Conservation (phyloP, 2,329 filamentous ascomycete genomes). For the Paracamarosporium sp. region DNA sequence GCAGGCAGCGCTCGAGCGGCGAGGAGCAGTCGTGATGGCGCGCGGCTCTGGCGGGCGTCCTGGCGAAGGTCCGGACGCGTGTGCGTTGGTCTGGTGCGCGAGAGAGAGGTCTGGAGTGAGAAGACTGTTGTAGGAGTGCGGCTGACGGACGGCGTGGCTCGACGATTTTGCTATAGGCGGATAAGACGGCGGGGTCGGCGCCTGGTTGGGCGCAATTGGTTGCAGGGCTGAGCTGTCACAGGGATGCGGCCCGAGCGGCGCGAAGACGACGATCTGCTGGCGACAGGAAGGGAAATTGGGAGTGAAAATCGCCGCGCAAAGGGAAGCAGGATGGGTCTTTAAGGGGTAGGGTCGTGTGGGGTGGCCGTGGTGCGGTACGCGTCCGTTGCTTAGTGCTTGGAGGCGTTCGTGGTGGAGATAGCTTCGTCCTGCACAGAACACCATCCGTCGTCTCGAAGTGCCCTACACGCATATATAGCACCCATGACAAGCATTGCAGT, state of each 20-base stretch:
- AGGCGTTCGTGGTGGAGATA: constrained; percentile 1
- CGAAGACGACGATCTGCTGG: constrained; percentile 1
- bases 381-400: background rate
- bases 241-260: constrained; percentile 11
- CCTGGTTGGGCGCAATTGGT: constrained; percentile 8
- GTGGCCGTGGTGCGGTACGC: background rate
- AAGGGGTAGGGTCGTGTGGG: constrained; percentile 9
- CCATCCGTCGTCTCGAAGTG: background rate
- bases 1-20: background rate
- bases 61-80: background rate
- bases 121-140: constrained; percentile 19
- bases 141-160: constrained; percentile 24
- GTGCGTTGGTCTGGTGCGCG: background rate
- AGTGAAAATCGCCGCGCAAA: constrained; percentile 14
- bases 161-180: constrained; percentile 8
- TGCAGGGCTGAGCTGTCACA: constrained; percentile 22
- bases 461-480: background rate
- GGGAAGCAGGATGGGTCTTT: constrained; percentile 3
- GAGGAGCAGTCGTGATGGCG: background rate
- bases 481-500: background rate
- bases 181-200: constrained; percentile 21
- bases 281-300: constrained; percentile 14
- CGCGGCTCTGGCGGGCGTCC: background rate
- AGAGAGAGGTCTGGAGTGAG: constrained; percentile 4
- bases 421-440: background rate